Conservation (phyloP, 2,329 filamentous ascomycete species). For the Colletotrichum siamense region DNA sequence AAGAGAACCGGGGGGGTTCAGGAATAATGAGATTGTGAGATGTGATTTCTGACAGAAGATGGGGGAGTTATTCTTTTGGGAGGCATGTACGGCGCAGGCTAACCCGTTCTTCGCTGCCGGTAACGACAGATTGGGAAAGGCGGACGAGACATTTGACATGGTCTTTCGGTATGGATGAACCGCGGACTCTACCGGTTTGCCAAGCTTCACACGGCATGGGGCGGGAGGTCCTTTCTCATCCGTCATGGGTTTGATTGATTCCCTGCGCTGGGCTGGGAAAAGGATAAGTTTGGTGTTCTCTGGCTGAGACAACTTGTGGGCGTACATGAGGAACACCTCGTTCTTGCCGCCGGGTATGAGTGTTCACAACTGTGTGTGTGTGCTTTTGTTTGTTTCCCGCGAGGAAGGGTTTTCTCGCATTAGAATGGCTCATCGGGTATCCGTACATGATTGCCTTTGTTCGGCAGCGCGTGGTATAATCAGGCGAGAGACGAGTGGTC, state of each 20-base stretch:
- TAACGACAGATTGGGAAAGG: background rate
- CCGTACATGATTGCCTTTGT: background rate
- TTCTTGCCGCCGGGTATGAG: background rate
- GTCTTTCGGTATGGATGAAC: background rate
- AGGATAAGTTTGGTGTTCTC: background rate
- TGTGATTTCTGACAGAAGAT: background rate
- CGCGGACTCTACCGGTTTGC: background rate
- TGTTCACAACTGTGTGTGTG: background rate
- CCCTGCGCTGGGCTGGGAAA: background rate
- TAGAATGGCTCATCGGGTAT: background rate
- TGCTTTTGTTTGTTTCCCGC: background rate
- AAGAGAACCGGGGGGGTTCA: background rate
- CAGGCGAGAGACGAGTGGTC: background rate
- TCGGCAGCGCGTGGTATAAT: background rate
- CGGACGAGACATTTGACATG: background rate
- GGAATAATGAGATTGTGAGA: background rate
- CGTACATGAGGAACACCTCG: background rate
- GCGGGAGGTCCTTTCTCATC: background rate
- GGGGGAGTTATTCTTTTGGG: background rate
- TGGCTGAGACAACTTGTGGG: background rate
- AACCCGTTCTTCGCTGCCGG: background rate
- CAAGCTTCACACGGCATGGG: background rate
- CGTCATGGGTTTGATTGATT: background rate
- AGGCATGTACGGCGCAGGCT: background rate
- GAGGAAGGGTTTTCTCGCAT: background rate